Evolutionary conservation across 2,329 filamentous ascomycete species (phyloP).

Genomic region (Helotiales sp.): DNA sequence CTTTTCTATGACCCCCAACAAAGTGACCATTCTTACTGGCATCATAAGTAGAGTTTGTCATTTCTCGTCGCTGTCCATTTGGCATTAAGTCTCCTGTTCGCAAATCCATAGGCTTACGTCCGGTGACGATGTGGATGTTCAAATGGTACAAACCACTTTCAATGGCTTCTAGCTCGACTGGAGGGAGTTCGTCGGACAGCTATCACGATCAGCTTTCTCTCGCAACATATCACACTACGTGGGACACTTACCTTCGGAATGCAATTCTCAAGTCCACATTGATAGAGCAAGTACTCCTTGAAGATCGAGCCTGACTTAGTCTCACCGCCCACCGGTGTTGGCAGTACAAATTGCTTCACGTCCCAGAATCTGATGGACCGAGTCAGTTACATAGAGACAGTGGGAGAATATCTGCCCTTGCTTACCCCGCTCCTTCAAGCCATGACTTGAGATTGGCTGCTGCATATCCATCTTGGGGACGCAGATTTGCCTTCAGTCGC

Average conservation of each 20-base stretch:
- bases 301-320: slow-evolving; percentile 22
- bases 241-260: slow-evolving; percentile 24
- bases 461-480: slow-evolving; percentile 30
- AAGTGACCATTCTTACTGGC: neutral
- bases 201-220: slow-evolving; percentile 10
- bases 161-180: slow-evolving; percentile 22
- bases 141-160: slow-evolving; percentile 26
- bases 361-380: slow-evolving; percentile 31
- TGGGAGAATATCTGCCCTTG: neutral
- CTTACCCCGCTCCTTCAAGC: slow-evolving; percentile 33
- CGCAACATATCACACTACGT: neutral
- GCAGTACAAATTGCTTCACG: slow-evolving; percentile 30
- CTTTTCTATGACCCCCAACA: neutral
- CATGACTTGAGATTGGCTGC: slow-evolving; percentile 32
- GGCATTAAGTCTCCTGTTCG: slow-evolving; percentile 30
- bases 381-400: slow-evolving; percentile 2
- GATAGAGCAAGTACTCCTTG: slow-evolving; percentile 24
- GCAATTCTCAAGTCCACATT: slow-evolving; percentile 24
- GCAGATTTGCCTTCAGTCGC: slow-evolving; percentile 27
- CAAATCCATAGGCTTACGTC: slow-evolving; percentile 27
- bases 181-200: slow-evolving; percentile 21
- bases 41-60: slow-evolving; percentile 31
- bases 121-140: slow-evolving; percentile 34
- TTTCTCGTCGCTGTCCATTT: slow-evolving; percentile 29
- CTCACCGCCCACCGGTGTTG: slow-evolving; percentile 27